Conservation (phyloP, 305 asterid species). For the Fraxinus albicans region DNA sequence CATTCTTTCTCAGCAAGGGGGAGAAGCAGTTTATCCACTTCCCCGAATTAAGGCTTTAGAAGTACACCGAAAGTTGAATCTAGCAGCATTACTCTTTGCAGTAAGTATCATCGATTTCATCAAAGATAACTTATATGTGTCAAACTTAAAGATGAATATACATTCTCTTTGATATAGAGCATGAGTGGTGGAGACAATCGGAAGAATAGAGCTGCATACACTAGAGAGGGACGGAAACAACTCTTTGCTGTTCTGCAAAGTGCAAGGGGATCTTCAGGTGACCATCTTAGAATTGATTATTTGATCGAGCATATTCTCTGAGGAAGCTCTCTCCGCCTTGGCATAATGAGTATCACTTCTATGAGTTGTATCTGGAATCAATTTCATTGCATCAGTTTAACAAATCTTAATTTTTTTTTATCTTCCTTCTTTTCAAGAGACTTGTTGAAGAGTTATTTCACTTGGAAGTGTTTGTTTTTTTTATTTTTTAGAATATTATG, state of each 20-base stretch:
- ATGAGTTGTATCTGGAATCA: conserved; percentile 23
- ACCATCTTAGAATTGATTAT: conserved; percentile 2
- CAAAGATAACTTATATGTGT: background rate
- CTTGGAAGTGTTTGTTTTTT: background rate
- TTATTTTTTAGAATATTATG: conserved; percentile 7
- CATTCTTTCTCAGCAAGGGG: conserved; percentile 99
- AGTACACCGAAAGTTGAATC: conserved; percentile 90
- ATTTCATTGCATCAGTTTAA: conserved; percentile 14
- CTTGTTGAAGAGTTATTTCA: conserved; percentile 18
- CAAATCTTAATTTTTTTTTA: conserved; percentile 8
- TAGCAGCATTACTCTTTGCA: conserved; percentile 85
- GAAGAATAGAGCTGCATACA: conserved; percentile 84
- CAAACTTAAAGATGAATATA: background rate
- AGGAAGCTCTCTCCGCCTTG: conserved; percentile 16
- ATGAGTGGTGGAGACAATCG: conserved; percentile 76
- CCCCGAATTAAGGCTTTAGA: conserved; percentile 90
- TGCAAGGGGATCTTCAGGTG: conserved; percentile 99
- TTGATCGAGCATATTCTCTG: conserved; percentile 15
- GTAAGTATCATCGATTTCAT: conserved; percentile 48
- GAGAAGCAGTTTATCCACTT: conserved; percentile 96
- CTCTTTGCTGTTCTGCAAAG: conserved; percentile 97
- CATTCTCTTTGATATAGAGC: conserved; percentile 51
- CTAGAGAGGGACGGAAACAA: conserved; percentile 96
- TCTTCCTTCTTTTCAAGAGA: background rate
- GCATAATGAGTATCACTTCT: conserved; percentile 9